Percentiles rank a stretch among this genome's conserved stretches.
Evolutionary conservation across 768 basidiomycete genomes (phyloP).

Genomic region (Tephrocybe rancida): DNA sequence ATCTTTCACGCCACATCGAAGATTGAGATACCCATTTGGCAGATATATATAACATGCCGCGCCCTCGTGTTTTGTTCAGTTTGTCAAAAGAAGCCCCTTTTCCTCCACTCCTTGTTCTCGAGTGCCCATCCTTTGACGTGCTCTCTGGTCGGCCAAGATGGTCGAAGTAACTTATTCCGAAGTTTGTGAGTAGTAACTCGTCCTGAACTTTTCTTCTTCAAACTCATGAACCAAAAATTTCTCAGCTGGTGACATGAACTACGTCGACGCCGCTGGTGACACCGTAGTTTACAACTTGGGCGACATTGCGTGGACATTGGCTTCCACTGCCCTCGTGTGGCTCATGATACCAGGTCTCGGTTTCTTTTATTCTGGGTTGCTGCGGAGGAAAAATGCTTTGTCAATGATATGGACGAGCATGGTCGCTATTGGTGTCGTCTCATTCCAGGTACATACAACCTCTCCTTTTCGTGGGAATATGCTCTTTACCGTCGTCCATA

Average conservation of each 20-base stretch:
- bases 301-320: conserved; percentile 60
- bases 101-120: background rate
- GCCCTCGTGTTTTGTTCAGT: background rate
- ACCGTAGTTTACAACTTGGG: conserved; percentile 46
- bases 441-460: conserved; percentile 69
- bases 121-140: background rate
- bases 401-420: conserved; percentile 86
- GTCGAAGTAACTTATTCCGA: conserved; percentile 31
- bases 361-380: conserved; percentile 89
- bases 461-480: background rate
- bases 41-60: conserved; percentile 11
- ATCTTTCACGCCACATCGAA: conserved; percentile 8
- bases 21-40: conserved; percentile 5
- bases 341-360: conserved; percentile 87
- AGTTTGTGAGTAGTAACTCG: conserved; percentile 21
- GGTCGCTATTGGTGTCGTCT: conserved; percentile 76
- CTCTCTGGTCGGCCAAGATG: conserved; percentile 22
- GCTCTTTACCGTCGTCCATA: conserved; percentile 25
- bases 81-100: conserved; percentile 1
- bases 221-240: background rate
- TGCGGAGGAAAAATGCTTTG: conserved; percentile 91
- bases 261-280: conserved; percentile 30
- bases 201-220: background rate
- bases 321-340: conserved; percentile 80
- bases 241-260: conserved; percentile 39